phyloP scores from a whole-genome alignment of 306 rosid species.

The Cicer cuneatum region DNA sequence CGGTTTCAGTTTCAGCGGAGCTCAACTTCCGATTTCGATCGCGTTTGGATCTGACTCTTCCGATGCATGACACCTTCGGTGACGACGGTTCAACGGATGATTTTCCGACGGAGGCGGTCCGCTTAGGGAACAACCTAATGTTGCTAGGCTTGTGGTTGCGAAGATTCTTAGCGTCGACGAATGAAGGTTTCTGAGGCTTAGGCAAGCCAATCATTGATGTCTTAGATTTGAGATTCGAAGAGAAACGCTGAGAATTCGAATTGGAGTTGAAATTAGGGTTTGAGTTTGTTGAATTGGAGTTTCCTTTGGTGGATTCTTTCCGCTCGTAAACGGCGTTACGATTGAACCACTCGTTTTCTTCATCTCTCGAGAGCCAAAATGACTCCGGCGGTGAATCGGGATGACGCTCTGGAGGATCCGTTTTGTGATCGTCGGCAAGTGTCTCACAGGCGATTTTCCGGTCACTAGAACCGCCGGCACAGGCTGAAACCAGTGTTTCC shows the following conservation, averaged over 20 bases:
- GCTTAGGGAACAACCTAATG: slow-evolving; percentile 66
- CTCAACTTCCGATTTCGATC: slow-evolving; percentile 67
- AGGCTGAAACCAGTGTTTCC: slow-evolving; percentile 82
- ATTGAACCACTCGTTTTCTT: slow-evolving; percentile 83
- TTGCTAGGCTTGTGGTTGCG: slow-evolving; percentile 58
- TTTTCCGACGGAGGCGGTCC: slow-evolving; percentile 65
- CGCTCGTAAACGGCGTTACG: slow-evolving; percentile 86
- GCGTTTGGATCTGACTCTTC: slow-evolving; percentile 83
- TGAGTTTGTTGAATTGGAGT: slow-evolving; percentile 50
- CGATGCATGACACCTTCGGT: slow-evolving; percentile 95
- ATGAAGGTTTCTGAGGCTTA: slow-evolving; percentile 79
- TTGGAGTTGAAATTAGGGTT: slow-evolving; percentile 52
- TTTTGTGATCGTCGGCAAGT: slow-evolving; percentile 50
- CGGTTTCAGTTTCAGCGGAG: slow-evolving; percentile 19
- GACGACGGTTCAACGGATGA: slow-evolving; percentile 82
- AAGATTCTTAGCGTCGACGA: slow-evolving; percentile 68
- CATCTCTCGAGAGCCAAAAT: slow-evolving; percentile 80
- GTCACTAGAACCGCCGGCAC: slow-evolving; percentile 79
- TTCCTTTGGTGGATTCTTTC: slow-evolving; percentile 75
- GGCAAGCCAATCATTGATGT: slow-evolving; percentile 86
- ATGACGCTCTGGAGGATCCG: slow-evolving; percentile 52
- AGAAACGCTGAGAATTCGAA: slow-evolving; percentile 74
- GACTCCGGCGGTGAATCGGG: slow-evolving; percentile 93
- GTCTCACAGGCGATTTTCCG: slow-evolving; percentile 84
- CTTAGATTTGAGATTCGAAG: slow-evolving; percentile 68